phyloP scores from a whole-genome alignment of 2,329 filamentous ascomycete species.

The Sporothrix brunneoviolacea region DNA sequence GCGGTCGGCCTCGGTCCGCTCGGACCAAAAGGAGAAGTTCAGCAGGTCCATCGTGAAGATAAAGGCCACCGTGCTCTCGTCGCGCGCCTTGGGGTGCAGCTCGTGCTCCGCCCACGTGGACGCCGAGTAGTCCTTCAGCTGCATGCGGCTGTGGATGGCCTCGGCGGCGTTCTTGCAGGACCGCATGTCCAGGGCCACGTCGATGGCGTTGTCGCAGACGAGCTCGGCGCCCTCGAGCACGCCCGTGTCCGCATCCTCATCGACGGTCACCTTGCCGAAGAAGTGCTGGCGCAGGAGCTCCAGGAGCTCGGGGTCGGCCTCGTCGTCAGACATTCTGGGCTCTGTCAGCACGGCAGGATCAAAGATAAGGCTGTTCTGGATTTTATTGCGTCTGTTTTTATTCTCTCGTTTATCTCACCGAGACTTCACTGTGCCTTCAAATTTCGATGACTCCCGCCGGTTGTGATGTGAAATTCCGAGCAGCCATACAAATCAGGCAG shows the following conservation, averaged over 20 bases:
- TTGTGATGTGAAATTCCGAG: no score
- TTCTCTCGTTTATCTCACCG: not conserved
- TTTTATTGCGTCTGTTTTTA: no score
- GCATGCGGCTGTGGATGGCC: conserved; percentile 74
- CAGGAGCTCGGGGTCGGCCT: conserved; percentile 80
- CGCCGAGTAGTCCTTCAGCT: conserved; percentile 74
- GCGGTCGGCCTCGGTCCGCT: conserved; percentile 58
- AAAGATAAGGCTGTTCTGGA: not conserved
- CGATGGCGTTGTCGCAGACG: conserved; percentile 87
- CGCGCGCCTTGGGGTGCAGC: conserved; percentile 76
- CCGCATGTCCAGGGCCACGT: conserved; percentile 80
- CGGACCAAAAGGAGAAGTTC: conserved; percentile 97
- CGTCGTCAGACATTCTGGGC: conserved; percentile 74
- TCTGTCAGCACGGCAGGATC: no score
- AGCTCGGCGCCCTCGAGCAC: conserved; percentile 78
- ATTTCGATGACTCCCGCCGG: no score
- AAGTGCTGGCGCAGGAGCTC: conserved; percentile 79
- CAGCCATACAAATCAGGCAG: no score
- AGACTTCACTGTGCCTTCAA: conserved; percentile 1
- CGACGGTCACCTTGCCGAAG: conserved; percentile 48
- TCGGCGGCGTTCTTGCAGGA: conserved; percentile 77
- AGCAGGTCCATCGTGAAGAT: conserved; percentile 96
- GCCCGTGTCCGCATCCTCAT: conserved; percentile 64
- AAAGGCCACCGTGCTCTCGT: conserved; percentile 76
- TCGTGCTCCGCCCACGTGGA: conserved; percentile 83